Conservation (phyloP, 805 yeast species). For the Candida maris region DNA sequence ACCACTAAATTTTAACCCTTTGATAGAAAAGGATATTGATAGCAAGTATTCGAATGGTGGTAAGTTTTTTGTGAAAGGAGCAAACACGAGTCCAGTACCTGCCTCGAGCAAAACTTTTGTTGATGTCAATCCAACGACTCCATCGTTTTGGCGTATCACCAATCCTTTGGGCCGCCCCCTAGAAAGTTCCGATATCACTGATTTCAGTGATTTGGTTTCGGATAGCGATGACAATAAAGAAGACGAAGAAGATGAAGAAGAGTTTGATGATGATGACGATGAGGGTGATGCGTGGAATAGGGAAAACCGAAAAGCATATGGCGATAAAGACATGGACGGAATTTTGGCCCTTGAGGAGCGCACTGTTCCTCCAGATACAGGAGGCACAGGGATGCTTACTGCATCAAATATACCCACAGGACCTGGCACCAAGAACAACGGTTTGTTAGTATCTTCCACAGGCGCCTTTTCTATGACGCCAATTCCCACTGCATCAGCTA, state of each 20-base stretch:
- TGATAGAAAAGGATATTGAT: slow-evolving; percentile 71
- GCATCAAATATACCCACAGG: slow-evolving; percentile 8
- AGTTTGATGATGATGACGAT: slow-evolving; percentile 14
- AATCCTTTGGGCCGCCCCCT: slow-evolving; percentile 3
- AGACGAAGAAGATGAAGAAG: slow-evolving; percentile 17
- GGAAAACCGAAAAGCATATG: slow-evolving; percentile 3
- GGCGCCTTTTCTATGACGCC: slow-evolving; percentile 40
- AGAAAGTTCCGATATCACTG: slow-evolving; percentile 8
- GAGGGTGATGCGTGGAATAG: slow-evolving; percentile 1
- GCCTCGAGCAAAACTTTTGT: slow-evolving; percentile 5
- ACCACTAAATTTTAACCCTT: slow-evolving; percentile 77
- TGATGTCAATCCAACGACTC: slow-evolving; percentile 18
- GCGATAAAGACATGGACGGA: slow-evolving; percentile 20
- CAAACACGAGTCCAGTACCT: slow-evolving; percentile 7
- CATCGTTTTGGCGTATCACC: slow-evolving; percentile 19
- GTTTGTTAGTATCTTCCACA: slow-evolving; percentile 31
- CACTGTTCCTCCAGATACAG: slow-evolving; percentile 7
- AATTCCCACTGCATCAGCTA: slow-evolving; percentile 31
- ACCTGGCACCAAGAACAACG: slow-evolving; percentile 12
- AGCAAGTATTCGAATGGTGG: slow-evolving; percentile 89
- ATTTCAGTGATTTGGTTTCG: slow-evolving; percentile 22
- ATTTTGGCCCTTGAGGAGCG: slow-evolving; percentile 6
- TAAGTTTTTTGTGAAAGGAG: slow-evolving; percentile 60
- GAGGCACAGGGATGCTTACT: slow-evolving; percentile 37
- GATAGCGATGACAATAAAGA: slow-evolving; percentile 29